These are phyloP conservation scores for Penicillium subrubescens DNA, from an alignment of 495 filamentous ascomycete genomes.

Conservation along the genomic window DNA sequence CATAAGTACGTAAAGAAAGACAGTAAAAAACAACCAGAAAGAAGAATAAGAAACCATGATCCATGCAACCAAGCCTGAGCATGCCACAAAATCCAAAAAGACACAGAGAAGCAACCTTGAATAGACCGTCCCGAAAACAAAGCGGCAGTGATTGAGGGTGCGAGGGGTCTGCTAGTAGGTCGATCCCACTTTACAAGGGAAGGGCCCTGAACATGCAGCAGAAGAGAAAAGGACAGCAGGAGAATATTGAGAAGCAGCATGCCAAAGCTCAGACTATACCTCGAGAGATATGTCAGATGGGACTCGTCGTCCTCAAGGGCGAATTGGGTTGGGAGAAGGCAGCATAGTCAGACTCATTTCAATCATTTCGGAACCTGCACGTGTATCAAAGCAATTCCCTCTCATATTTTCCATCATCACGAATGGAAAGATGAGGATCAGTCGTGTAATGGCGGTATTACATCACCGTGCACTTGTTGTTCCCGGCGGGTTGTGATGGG, in stretches of 20 bases:
- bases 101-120: slow-evolving; percentile 11
- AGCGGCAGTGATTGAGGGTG: not conserved
- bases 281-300: not conserved
- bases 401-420: slow-evolving; percentile 3
- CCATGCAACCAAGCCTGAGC: slow-evolving; percentile 22
- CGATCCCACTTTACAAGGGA: not conserved
- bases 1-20: not conserved
- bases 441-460: slow-evolving; percentile 39
- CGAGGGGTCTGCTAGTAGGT: not conserved
- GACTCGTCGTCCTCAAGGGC: not conserved
- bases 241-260: not conserved
- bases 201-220: not conserved
- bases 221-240: not conserved
- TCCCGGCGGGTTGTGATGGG: slow-evolving; percentile 76
- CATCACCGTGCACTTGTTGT: slow-evolving; percentile 84
- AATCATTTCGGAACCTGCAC: not conserved
- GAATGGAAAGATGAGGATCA: not conserved
- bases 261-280: not conserved
- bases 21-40: not conserved
- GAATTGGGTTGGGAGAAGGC: not conserved
- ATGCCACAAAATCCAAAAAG: slow-evolving; percentile 20
- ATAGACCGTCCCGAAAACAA: not conserved
- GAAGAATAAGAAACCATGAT: slow-evolving; percentile 18
- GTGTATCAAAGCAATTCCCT: not conserved
- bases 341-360: not conserved